Evolutionary conservation across 2,329 filamentous ascomycete genomes (phyloP).

Genomic region (Xylariaceae sp.): DNA sequence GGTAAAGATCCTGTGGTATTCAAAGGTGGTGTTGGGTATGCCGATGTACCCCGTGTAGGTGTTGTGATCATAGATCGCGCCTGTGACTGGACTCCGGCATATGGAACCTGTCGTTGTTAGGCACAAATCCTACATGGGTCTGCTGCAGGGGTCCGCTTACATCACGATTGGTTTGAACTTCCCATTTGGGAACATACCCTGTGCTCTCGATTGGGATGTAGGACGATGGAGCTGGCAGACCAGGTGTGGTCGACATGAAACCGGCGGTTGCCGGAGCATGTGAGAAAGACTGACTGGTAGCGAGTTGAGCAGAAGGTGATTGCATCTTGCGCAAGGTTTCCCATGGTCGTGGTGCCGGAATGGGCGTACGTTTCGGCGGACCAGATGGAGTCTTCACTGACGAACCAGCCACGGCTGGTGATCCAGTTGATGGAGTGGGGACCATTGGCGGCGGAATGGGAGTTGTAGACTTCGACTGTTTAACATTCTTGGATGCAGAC

Average conservation of each 20-base stretch:
- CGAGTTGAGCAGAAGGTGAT: constrained; percentile 11
- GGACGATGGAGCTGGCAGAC: constrained; percentile 3
- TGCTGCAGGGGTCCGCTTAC: constrained; percentile 34
- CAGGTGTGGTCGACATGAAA: constrained; percentile 5
- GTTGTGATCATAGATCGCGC: constrained; percentile 8
- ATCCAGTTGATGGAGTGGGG: not conserved
- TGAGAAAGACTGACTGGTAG: constrained; percentile 1
- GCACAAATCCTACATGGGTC: constrained; percentile 28
- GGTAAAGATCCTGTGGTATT: not conserved
- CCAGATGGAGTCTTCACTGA: constrained; percentile 10
- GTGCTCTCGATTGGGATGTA: constrained; percentile 13
- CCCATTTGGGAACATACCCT: constrained; percentile 22
- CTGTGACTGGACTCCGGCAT: constrained; percentile 19
- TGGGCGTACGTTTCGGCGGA: constrained; percentile 26
- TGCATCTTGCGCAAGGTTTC: constrained; percentile 27
- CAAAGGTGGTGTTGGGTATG: constrained; percentile 6
- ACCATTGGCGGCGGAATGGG: constrained; percentile 15
- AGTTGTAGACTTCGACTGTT: constrained; percentile 11
- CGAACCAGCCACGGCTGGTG: constrained; percentile 3
- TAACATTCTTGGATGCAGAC: not conserved
- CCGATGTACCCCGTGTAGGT: not conserved
- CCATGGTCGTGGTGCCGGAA: constrained; percentile 32
- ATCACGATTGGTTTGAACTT: constrained; percentile 30
- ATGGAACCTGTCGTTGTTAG: constrained; percentile 33
- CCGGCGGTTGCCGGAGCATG: constrained; percentile 2